Conservation (phyloP, 2,329 filamentous ascomycete genomes). For the Ophiocordyceps unilateralis region DNA sequence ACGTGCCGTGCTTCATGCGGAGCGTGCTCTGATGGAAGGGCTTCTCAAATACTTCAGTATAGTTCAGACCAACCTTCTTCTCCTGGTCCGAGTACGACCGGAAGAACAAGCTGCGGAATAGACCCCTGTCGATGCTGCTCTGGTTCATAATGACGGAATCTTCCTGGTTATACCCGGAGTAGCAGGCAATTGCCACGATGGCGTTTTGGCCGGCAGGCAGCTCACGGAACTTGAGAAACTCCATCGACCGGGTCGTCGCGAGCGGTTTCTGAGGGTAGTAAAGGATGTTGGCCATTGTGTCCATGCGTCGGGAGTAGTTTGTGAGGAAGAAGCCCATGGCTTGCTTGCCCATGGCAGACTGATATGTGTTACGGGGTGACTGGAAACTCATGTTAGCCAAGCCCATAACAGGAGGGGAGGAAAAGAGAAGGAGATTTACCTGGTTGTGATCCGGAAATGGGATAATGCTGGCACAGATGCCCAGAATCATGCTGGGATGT, state of each 20-base stretch:
- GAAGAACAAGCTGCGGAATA: constrained; percentile 97
- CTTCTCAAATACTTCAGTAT: constrained; percentile 91
- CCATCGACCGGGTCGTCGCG: constrained; percentile 93
- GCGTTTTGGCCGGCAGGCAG: constrained; percentile 93
- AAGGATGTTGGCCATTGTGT: constrained; percentile 97
- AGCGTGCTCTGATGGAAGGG: constrained; percentile 77
- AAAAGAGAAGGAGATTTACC: constrained; percentile 23
- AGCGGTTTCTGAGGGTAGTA: constrained; percentile 98
- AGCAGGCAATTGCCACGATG: constrained; percentile 93
- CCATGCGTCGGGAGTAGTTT: constrained; percentile 93
- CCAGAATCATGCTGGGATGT: constrained; percentile 96
- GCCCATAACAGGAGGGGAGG: neutral
- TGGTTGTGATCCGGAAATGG: constrained; percentile 98
- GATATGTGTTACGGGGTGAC: constrained; percentile 97
- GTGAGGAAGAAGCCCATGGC: constrained; percentile 98
- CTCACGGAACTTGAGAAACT: constrained; percentile 95
- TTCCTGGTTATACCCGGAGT: constrained; percentile 99
- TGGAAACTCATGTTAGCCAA: constrained; percentile 16
- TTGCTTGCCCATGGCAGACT: constrained; percentile 99
- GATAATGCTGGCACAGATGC: constrained; percentile 97
- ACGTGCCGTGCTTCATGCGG: constrained; percentile 83
- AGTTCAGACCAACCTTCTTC: constrained; percentile 85
- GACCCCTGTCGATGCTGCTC: constrained; percentile 90
- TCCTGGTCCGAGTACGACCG: constrained; percentile 93
- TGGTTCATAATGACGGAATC: constrained; percentile 99